Evolutionary conservation across 768 basidiomycete genomes (phyloP).

Genomic region (Termitomyces heimii): DNA sequence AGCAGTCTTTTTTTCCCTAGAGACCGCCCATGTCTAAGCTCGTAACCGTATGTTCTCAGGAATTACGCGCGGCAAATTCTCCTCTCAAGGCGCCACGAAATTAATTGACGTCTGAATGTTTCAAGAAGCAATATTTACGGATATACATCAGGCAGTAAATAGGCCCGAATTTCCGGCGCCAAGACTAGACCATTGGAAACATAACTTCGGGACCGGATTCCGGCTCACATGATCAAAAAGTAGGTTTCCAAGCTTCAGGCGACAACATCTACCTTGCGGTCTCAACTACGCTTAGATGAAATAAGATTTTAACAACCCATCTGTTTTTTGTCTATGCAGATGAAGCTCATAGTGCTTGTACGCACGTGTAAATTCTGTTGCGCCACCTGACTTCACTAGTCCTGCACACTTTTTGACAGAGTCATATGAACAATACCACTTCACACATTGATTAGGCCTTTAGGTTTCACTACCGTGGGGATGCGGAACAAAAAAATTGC

Average conservation of each 20-base stretch:
- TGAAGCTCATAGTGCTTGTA: neutral
- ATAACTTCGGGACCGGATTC: neutral
- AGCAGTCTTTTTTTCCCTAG: too few species aligned
- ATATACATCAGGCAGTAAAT: neutral
- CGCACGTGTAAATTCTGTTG: neutral
- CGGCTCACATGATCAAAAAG: neutral
- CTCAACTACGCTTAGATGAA: neutral
- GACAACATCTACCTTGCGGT: neutral
- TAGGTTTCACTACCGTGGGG: neutral
- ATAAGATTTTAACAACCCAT: neutral
- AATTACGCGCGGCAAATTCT: too few species aligned
- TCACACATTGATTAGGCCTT: neutral
- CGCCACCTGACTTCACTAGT: neutral
- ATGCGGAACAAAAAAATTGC: too few species aligned
- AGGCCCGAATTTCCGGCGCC: neutral
- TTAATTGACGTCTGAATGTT: neutral
- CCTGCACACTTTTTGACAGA: neutral
- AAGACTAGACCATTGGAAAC: neutral
- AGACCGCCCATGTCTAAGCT: too few species aligned
- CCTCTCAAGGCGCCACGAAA: neutral
- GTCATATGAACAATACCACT: neutral
- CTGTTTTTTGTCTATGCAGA: neutral
- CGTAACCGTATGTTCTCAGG: too few species aligned
- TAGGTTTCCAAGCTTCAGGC: neutral
- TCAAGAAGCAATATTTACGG: too few species aligned